These are phyloP conservation scores for Drechslerella coelobrocha DNA, from an alignment of 2,329 filamentous ascomycete species.

Conservation along the genomic window DNA sequence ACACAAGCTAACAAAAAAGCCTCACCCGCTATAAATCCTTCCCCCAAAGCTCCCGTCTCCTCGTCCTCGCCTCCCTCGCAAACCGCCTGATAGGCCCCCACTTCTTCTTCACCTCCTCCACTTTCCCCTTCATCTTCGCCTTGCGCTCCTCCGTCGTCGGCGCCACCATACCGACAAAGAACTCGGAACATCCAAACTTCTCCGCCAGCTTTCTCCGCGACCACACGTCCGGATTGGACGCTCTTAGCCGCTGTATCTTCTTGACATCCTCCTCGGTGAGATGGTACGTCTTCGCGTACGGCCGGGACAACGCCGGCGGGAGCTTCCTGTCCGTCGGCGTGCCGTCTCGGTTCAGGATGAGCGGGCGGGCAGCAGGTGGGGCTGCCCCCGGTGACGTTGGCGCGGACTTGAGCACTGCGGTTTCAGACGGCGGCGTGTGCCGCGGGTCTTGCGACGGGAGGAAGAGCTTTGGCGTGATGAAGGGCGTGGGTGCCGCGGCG, in stretches of 20 bases:
- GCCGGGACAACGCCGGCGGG: conserved; percentile 62
- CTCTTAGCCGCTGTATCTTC: conserved; percentile 66
- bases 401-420: conserved; percentile 53
- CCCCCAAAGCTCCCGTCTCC: conserved; percentile 69
- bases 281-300: conserved; percentile 68
- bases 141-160: conserved; percentile 63
- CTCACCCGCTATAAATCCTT: conserved; percentile 23
- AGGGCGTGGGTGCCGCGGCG: conserved; percentile 68
- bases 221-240: conserved; percentile 66
- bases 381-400: conserved; percentile 52
- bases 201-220: conserved; percentile 67
- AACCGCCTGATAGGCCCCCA: conserved; percentile 68
- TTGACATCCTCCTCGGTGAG: conserved; percentile 65
- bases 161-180: conserved; percentile 69
- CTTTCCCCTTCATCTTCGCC: conserved; percentile 60
- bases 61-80: conserved; percentile 68
- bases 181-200: conserved; percentile 68
- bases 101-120: conserved; percentile 65
- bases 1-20: conserved; percentile 4
- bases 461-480: conserved; percentile 71
- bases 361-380: conserved; percentile 1
- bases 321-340: conserved; percentile 54
- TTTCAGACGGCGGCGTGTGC: conserved; percentile 39
- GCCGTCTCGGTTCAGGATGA: not conserved
- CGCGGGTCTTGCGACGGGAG: conserved; percentile 67